phyloP scores from a whole-genome alignment of 495 filamentous ascomycete genomes.

The Neurospora africana region DNA sequence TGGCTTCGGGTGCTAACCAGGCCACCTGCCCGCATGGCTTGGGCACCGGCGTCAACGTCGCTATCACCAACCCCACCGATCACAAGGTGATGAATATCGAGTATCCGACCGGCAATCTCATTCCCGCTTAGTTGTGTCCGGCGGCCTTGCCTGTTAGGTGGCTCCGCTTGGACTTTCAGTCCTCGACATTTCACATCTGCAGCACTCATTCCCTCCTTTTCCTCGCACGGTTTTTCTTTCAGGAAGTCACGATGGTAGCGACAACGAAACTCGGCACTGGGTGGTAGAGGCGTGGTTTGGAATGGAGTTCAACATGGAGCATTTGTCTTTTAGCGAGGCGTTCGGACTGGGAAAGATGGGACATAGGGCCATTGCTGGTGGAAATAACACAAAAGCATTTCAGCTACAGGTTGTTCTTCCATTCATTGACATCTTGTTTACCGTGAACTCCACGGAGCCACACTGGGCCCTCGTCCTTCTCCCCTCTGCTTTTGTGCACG shows the following conservation, averaged over 20 bases:
- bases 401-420: no score
- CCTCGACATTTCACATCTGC: not conserved
- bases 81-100: not conserved
- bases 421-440: no score
- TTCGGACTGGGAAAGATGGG: not conserved
- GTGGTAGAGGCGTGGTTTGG: no score
- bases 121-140: not conserved
- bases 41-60: not conserved
- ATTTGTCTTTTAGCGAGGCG: not conserved
- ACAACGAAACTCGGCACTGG: no score
- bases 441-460: no score
- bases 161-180: not conserved
- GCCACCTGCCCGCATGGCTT: not conserved
- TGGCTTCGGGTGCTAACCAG: slow-evolving; percentile 20
- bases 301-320: no score
- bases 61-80: not conserved
- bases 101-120: not conserved
- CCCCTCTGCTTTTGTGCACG: no score
- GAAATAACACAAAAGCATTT: no score
- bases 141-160: no score
- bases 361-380: no score
- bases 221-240: not conserved
- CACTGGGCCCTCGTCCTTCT: no score
- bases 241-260: not conserved
- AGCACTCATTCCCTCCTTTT: not conserved